A percentile compares a stretch with the other conserved stretches of the same genome.
phyloP scores from a whole-genome alignment of 345 rosid species.

The Populus ilicifolia region DNA sequence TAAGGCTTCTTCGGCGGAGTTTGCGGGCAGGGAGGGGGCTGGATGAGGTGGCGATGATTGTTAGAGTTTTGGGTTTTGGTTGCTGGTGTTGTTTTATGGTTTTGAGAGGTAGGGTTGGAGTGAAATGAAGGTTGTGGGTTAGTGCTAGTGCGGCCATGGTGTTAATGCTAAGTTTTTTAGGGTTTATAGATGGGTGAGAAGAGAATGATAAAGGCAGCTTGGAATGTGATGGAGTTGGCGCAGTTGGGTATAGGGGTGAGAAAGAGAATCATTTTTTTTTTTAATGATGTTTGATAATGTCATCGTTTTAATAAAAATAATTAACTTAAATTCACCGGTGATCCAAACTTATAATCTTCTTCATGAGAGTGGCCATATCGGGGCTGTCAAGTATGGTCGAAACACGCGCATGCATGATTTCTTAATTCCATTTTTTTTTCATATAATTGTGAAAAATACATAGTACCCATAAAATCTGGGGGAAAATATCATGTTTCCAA shows the following conservation, averaged over 20 bases:
- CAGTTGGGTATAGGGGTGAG: background rate
- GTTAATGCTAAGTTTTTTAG: background rate
- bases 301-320: no score
- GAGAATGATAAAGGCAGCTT: background rate
- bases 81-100: background rate
- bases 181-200: background rate
- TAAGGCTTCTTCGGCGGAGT: conserved; percentile 56
- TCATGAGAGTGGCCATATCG: no score
- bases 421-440: no score
- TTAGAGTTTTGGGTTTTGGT: background rate
- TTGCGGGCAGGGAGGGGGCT: conserved; percentile 31
- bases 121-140: background rate
- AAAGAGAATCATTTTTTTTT: background rate
- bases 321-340: no score
- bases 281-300: no score
- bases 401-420: no score
- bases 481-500: no score
- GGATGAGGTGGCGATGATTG: conserved; percentile 21
- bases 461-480: no score
- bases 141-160: conserved; percentile 1
- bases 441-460: no score
- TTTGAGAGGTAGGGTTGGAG: conserved; percentile 15
- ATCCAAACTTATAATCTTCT: no score
- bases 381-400: no score
- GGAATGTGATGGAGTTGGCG: background rate